Evolutionary conservation across 257 asterid genomes (phyloP), one percentile per base, ranked within the genome.

Genomic region (Primulina huaijiensis): DNA sequence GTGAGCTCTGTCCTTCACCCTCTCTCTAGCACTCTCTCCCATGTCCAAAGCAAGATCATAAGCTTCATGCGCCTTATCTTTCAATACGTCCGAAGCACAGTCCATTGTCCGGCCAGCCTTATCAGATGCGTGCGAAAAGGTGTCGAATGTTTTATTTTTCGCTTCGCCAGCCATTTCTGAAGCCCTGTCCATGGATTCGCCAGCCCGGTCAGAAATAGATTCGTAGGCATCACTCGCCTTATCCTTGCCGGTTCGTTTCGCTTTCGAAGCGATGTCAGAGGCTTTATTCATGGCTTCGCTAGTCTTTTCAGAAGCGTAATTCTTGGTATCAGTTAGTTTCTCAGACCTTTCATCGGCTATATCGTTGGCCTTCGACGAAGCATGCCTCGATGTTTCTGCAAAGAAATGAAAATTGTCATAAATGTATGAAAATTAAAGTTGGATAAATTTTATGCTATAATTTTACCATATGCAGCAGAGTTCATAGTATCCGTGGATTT

Each of bases 321-420:
- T 52, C 66, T 71, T 76, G 5, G 81, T 72, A 1, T 74, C 52
- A 43, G 76, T 58, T 9, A 77, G 77, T 67, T 75, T 77, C 19
- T 80, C 85, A 0, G 82, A 74, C 0, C 80, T 75, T 5, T 60
- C 43, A 6, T 20, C 81, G 4, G 72, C 82, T 7, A 74, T 20
- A 9, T 84, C 79, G 27, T 58, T 72, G 5, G 74, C 91, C 81
- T 80, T 82, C 25, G 79, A 76, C 33, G 87, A 80, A 31, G 88
- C 86, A 40, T 70, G 75, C 60, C 67, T 81, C 21, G 88, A 77
- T 3, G 90, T 71, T 72, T 77, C 96, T 88, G 82, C 60, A 69
- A 55, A 8, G 37, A 56, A n/a, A 14, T 5, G 53, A 2, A 43
- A 10, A 40, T 11, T 40, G 17, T 1, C 16, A 3, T 40, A n/a